These are phyloP conservation scores for Botrytis squamosa DNA, from an alignment of 2,329 filamentous ascomycete genomes.

Conservation along the genomic window DNA sequence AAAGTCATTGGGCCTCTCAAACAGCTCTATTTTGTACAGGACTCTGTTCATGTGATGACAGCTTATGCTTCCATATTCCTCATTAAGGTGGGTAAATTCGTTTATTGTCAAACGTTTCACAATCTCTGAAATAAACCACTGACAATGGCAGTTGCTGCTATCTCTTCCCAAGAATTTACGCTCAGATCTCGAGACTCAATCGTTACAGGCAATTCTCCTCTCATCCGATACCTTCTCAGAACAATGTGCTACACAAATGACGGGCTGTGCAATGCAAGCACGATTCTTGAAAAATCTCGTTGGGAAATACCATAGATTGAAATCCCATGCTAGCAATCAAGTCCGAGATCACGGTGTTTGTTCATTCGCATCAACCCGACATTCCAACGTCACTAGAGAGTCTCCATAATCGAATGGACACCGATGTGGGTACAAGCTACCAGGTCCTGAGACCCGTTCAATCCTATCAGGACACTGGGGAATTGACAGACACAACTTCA, in stretches of 20 bases:
- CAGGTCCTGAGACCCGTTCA: neutral
- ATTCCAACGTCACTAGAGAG: too few species aligned
- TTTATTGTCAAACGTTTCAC: neutral
- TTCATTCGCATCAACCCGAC: neutral
- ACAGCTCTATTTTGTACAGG: constrained; percentile 43
- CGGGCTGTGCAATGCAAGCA: constrained; percentile 39
- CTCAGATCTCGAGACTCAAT: constrained; percentile 25
- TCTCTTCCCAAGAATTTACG: constrained; percentile 10
- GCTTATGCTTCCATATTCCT: constrained; percentile 45
- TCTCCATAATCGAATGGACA: neutral
- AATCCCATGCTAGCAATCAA: constrained; percentile 7
- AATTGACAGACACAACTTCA: neutral
- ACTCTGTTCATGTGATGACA: constrained; percentile 46
- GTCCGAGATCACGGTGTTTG: neutral
- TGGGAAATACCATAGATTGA: constrained; percentile 25
- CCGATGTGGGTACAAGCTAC: neutral
- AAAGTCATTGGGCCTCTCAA: constrained; percentile 32
- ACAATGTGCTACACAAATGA: constrained; percentile 36
- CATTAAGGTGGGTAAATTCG: constrained; percentile 39
- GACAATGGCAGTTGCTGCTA: neutral
- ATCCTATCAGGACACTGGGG: neutral
- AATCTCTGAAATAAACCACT: neutral
- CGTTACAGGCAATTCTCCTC: constrained; percentile 24
- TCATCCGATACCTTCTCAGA: constrained; percentile 33
- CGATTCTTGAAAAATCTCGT: constrained; percentile 37